Percentiles rank a stretch among this genome's conserved stretches.
Evolutionary conservation across 495 filamentous ascomycete species (phyloP).

Genomic region (Eremomyces bilateralis): DNA sequence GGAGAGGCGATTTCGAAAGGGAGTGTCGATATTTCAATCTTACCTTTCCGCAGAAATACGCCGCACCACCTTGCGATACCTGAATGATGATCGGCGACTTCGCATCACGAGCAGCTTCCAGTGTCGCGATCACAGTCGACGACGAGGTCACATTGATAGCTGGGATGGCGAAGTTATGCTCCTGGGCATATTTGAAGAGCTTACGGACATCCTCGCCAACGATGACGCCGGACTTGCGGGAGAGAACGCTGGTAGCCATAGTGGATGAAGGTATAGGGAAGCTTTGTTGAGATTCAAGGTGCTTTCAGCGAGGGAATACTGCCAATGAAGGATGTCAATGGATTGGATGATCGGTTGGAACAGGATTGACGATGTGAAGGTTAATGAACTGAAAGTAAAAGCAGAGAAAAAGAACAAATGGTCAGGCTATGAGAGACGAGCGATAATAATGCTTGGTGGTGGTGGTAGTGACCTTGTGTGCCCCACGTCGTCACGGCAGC

Average conservation of each 20-base stretch:
- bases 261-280: not conserved
- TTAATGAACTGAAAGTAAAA: too few species aligned
- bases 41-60: conserved; percentile 84
- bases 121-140: conserved; percentile 65
- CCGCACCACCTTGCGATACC: conserved; percentile 79
- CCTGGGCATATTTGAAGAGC: conserved; percentile 7
- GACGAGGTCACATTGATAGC: conserved; percentile 90
- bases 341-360: too few species aligned
- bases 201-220: conserved; percentile 57
- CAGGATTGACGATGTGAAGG: too few species aligned
- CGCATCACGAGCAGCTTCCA: conserved; percentile 81
- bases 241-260: too few species aligned
- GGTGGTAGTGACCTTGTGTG: too few species aligned
- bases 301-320: too few species aligned
- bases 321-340: too few species aligned
- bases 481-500: too few species aligned
- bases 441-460: too few species aligned
- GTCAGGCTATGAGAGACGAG: too few species aligned
- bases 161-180: conserved; percentile 46
- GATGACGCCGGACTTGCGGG: conserved; percentile 67
- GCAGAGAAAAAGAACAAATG: too few species aligned
- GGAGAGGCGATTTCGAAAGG: not conserved
- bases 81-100: conserved; percentile 82
- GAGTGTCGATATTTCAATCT: not conserved
- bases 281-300: conserved; percentile 1